A percentile compares a stretch with the other conserved stretches of the same genome.
These are phyloP conservation scores for Salix caprea DNA, from an alignment of 345 rosid genomes.

Conservation along the genomic window DNA sequence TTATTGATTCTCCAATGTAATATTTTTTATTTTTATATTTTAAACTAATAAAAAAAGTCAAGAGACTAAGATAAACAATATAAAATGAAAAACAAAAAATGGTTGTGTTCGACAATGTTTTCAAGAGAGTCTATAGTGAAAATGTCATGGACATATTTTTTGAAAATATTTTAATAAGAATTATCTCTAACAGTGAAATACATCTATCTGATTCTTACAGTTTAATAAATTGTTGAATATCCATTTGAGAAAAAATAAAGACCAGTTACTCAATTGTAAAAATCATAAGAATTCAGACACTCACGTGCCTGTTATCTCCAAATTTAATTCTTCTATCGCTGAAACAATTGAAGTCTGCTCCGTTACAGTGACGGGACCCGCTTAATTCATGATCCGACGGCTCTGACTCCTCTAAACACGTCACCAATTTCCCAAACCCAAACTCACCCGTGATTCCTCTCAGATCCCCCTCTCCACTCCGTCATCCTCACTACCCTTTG, in stretches of 20 bases:
- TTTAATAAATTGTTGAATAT: not conserved
- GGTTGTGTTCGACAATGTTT: too few species aligned
- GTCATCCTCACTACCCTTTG: not conserved
- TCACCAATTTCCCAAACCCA: conserved; percentile 15
- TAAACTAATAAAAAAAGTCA: too few species aligned
- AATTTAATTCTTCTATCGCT: not conserved
- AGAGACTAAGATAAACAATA: too few species aligned
- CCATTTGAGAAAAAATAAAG: not conserved
- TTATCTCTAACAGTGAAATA: too few species aligned
- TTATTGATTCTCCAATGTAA: too few species aligned
- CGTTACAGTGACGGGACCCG: not conserved
- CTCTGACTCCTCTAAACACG: conserved; percentile 17
- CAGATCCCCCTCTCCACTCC: not conserved
- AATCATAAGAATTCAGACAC: not conserved
- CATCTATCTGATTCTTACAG: too few species aligned
- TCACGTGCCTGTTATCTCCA: not conserved
- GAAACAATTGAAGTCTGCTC: not conserved
- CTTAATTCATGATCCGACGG: conserved; percentile 19
- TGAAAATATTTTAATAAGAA: too few species aligned
- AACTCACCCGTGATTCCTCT: not conserved
- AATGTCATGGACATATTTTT: too few species aligned
- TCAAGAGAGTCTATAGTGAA: too few species aligned
- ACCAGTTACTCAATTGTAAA: not conserved
- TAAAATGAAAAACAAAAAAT: too few species aligned
- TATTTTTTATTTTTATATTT: too few species aligned